Conservation (phyloP, 176 grass and related monocot genomes). For the Hsuehochloa calcarea region DNA sequence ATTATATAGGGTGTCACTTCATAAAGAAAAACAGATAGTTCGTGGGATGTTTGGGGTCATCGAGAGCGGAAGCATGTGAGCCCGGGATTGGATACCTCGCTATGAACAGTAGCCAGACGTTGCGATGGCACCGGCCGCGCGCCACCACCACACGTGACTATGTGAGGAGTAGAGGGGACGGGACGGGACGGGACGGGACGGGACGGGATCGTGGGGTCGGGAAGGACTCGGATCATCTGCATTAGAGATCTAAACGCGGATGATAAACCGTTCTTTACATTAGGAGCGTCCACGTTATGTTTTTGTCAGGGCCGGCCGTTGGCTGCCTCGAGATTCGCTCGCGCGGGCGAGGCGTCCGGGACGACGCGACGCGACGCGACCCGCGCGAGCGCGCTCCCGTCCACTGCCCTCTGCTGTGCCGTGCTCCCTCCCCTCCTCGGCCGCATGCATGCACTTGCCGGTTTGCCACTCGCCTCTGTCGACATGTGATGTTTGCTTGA, state of each 20-base stretch:
- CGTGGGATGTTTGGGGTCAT: neutral
- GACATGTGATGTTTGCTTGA: slow-evolving; percentile 12
- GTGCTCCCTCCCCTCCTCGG: neutral
- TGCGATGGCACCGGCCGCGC: neutral
- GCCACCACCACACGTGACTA: slow-evolving; percentile 3
- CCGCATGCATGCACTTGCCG: neutral
- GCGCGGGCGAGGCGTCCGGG: neutral
- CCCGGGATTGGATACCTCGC: neutral
- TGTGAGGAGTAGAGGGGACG: neutral
- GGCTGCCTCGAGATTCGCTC: slow-evolving; percentile 20
- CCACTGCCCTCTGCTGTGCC: neutral
- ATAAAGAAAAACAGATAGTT: neutral
- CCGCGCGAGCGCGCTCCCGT: neutral
- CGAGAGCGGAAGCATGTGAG: neutral
- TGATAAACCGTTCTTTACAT: no score
- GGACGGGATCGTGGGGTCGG: neutral
- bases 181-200: neutral
- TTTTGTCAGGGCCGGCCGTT: neutral
- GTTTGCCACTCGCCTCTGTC: neutral
- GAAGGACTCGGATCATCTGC: neutral
- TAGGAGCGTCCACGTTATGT: neutral
- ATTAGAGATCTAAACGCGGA: no score
- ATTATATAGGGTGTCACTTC: no score
- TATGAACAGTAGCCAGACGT: neutral
- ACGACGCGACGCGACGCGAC: neutral